Conservation (phyloP, 345 rosid genomes). For the Eucalyptus marginata region DNA sequence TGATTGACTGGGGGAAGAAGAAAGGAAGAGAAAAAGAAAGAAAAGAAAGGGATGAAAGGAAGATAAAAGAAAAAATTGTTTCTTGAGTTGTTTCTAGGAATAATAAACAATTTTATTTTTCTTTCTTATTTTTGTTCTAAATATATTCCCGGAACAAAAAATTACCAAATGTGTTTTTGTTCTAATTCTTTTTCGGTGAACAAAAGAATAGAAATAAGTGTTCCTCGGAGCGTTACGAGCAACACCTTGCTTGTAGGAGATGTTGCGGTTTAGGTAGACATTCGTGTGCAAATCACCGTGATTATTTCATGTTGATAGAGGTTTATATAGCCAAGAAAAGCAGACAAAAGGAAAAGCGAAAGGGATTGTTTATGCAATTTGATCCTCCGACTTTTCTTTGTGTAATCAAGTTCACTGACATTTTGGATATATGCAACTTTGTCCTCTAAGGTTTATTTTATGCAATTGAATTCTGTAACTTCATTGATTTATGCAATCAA, state of each 20-base stretch:
- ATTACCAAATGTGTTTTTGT: no score
- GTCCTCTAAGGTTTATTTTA: not conserved
- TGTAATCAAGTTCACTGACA: not conserved
- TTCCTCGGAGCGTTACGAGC: accelerated
- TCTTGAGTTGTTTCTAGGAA: no score
- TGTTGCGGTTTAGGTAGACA: not conserved
- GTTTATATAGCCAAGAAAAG: not conserved
- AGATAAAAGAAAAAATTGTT: no score
- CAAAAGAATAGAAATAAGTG: no score
- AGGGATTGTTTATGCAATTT: not conserved
- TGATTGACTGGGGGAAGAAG: no score
- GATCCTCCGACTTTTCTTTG: not conserved
- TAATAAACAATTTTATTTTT: no score
- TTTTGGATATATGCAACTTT: not conserved
- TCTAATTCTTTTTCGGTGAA: accelerated
- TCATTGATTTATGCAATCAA: not conserved
- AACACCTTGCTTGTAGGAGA: not conserved
- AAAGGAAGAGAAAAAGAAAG: no score
- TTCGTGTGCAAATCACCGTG: no score
- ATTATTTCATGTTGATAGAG: no score
- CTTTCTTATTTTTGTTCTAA: accelerated
- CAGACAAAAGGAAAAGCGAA: not conserved
- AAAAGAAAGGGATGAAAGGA: no score
- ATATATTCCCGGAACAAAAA: accelerated
- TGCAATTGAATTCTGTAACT: not conserved